Percentiles rank a stretch among this genome's conserved stretches.
Conservation (phyloP, 768 basidiomycete species). For the Boletus fagicola region DNA sequence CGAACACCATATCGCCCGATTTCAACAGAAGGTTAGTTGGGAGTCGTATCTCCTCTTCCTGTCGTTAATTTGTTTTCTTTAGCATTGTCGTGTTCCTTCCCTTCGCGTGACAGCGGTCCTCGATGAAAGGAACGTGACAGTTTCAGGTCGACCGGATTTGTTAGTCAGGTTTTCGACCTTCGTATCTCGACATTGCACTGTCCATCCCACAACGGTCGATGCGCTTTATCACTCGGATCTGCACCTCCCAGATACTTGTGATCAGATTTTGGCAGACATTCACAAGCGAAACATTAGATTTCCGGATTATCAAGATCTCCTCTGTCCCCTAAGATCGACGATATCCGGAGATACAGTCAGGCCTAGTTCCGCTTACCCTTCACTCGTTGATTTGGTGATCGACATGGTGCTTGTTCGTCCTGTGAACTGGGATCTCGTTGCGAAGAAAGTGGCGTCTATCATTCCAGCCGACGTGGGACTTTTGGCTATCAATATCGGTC, state of each 20-base stretch:
- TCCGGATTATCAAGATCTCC: constrained; percentile 47
- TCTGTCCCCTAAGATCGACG: constrained; percentile 48
- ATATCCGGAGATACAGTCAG: constrained; percentile 40
- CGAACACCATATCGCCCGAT: constrained; percentile 27
- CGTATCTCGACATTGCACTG: constrained; percentile 35
- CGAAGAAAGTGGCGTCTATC: constrained; percentile 28
- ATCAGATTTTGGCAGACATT: constrained; percentile 46
- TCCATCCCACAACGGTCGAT: constrained; percentile 46
- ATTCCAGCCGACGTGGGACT: constrained; percentile 21
- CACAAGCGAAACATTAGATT: constrained; percentile 46
- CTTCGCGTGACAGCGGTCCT: constrained; percentile 53
- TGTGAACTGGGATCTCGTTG: constrained; percentile 52
- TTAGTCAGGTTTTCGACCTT: constrained; percentile 42
- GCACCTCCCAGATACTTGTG: constrained; percentile 31
- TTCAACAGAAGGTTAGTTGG: constrained; percentile 21
- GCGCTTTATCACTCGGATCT: constrained; percentile 52
- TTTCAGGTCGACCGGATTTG: constrained; percentile 57
- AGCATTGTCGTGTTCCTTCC: constrained; percentile 18
- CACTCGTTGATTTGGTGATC: constrained; percentile 41
- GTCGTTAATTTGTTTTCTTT: neutral
- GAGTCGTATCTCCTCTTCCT: neutral
- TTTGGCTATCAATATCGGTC: constrained; percentile 50
- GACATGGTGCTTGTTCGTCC: constrained; percentile 45
- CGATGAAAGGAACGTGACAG: constrained; percentile 46
- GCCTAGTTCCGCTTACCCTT: constrained; percentile 17